phyloP scores from a whole-genome alignment of 164 flowering plant species.

The Piper longum region DNA sequence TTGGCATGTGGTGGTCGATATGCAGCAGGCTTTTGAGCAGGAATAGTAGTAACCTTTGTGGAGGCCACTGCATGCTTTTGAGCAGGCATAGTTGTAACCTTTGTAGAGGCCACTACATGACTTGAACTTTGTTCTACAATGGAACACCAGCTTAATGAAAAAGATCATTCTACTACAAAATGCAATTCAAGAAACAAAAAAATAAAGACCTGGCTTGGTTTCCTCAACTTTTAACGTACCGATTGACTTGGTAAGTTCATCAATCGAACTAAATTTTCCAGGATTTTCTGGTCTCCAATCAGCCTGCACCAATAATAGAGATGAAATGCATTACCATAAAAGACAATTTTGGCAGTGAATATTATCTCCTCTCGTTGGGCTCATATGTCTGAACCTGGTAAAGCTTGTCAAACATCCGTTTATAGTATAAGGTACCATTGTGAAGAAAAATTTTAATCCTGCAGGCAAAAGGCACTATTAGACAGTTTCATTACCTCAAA shows the following conservation, averaged over 20 bases:
- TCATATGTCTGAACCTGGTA: slow-evolving; percentile 54
- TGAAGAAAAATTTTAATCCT: slow-evolving; percentile 86
- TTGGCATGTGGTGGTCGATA: slow-evolving; percentile 97
- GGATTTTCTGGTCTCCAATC: slow-evolving; percentile 29
- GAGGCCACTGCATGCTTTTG: slow-evolving; percentile 36
- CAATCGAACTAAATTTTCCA: slow-evolving; percentile 19
- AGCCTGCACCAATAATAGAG: slow-evolving; percentile 14
- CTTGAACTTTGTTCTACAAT: slow-evolving; percentile 46
- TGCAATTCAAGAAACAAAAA: background rate
- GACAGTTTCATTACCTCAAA: background rate
- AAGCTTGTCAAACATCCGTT: slow-evolving; percentile 79
- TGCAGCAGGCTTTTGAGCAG: slow-evolving; percentile 74
- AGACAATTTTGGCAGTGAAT: no score
- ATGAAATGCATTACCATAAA: background rate
- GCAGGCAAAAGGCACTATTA: background rate
- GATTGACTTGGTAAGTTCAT: slow-evolving; percentile 17
- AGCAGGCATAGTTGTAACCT: slow-evolving; percentile 29
- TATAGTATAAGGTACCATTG: slow-evolving; percentile 69
- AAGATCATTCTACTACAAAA: slow-evolving; percentile 4
- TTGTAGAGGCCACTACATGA: slow-evolving; percentile 25
- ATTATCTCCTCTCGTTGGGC: background rate
- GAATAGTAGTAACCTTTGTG: slow-evolving; percentile 31
- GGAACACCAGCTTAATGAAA: background rate
- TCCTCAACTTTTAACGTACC: slow-evolving; percentile 14
- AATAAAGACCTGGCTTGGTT: slow-evolving; percentile 11